Base-by-base conservation (phyloP, 208 protist genomes). In the Wallacemonas sp. region DNA sequence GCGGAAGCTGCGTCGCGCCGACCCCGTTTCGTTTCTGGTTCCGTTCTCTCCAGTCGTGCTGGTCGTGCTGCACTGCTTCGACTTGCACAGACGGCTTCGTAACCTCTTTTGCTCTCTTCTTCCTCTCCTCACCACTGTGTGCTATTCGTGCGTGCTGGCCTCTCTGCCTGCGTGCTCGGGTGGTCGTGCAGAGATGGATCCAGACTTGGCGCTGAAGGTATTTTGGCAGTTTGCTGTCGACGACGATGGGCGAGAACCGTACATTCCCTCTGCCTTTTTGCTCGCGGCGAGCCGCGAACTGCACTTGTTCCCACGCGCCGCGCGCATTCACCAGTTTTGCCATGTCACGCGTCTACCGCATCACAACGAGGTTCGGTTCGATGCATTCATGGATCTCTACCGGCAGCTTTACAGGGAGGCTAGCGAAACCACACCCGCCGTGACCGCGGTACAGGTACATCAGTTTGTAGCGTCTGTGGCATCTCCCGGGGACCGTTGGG, bases 301-400 rank as follows among this genome's bases (percentile, higher is more conserved):
- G 30, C 30, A 38, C 33, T 42, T 71, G 58, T 61, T 66, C 78
- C 52, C 17, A 71, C 13, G 38, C 64, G 13, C 50, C n/a, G 9
- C 17, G 10, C 50, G 50, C 5, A 15, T 84, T 17, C 21, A 66
- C 9, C 52, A 66, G 12, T 76, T 76, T 26, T 62, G 55, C 38
- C n/a, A 15, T 17, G 42, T 73, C n/a, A 62, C 70, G 44, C 46
- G 53, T 13, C 61, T 69, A 52, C 37, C 76, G 0, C 61, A 41
- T 26, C 33, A 64, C 22, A 76, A 71, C 26, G 42, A 46, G 15
- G 50, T 91, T 37, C 77, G 54, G 5, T 78, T 83, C 32, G 66
- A 68, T 2, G 26, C 50, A 4, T 91, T 91, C 72, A 57, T 91
- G n/a, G 70, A 82, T 42, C 68, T 91, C 21, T 87, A 79, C 50